Base-by-base conservation (phyloP, 78 protist genomes). In the Neovahlkampfia damariscottae region DNA sequence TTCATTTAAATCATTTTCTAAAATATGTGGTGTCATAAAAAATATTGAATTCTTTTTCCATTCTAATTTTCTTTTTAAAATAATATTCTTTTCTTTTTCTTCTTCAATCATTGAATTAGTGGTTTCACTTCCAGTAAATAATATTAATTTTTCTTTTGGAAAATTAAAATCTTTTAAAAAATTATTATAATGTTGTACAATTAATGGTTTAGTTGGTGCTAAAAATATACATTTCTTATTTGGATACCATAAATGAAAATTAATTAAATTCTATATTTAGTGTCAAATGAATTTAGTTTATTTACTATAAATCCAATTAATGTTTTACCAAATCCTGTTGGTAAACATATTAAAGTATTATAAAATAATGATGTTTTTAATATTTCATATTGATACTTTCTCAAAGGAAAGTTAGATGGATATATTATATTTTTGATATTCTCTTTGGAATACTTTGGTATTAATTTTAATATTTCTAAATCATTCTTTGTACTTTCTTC, bases 301-400 rank as follows among this genome's bases (percentile, higher is more conserved):
- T n/a, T 91, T 27, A 92, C 84, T 7, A 93, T 94, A 1, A 95
- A 93, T 0, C 98, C 98, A 28, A 96, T 93, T 68, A 95, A 67
- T 2, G 99, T 96, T 86, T 97, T 96, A 28, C 98, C 99, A 19
- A 93, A 58, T 31, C 98, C 98, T 3, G 98, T 94, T 31, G 98
- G 98, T 30, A 96, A 76, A 31, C 77, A 77, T 6, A 96, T 90
- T 5, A 94, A 72, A n/a, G 96, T 89, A 84, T 89, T 92, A 1
- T 69, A 7, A 1, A 72, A 29, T 69, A 92, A 70, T 8, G 85
- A 72, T 0, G 6, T 2, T 50, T 70, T 8, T 4, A 84, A 81
- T 6, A 92, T 89, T 41, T 32, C 27, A 6, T 67, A 75, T 67
- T 92, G 93, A 70, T 89, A 92, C 9, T 76, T 84, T 38, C 96